Evolutionary conservation across 2,329 filamentous ascomycete species (phyloP), one percentile per base, ranked within the genome.

Genomic region (Truncatella angustata): DNA sequence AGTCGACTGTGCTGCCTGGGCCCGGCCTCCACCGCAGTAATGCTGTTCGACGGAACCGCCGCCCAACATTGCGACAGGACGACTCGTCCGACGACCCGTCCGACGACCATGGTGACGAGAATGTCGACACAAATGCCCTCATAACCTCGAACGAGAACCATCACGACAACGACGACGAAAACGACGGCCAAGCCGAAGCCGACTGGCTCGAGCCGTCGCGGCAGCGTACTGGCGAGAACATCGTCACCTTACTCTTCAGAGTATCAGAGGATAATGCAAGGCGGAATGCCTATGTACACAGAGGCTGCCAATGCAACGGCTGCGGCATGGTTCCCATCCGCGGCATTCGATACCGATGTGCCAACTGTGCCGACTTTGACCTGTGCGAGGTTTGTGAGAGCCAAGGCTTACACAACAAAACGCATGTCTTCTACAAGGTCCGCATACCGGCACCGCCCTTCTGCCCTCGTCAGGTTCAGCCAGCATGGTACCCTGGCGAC

Each of bases 391-490:
- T 86, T 6, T 99, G 94, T 72, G 93, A 99, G 72, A 83, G 89
- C 4, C 83, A 86, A 60, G 82, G 83, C 20, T 72, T 86, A 2
- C 93, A 96, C 66, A 85, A 82, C 63, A 95, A 93, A 68, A 96
- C 91, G 1, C 94, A 99, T 70, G 83, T 97, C 42, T 97, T 99
- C 71, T 96, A 95, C 78, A 97, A 97, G 70, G 89, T 99, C 64
- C 87, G 87, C 51, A 87, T 97, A 10, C 94, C 94, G 1, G 88
- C 91, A 1, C 91, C 92, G 0, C 88, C 91, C 26, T 85, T 96
- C 52, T 88, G 88, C 3, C 86, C 89, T 2, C 84, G 90, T 48
- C 87, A 93, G 67, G 88, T 87, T 63, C 87, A 91, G 61, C 86
- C 88, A 5, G 84, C 91, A 2, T 94, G 88, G 84, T 97, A 96